phyloP scores from a whole-genome alignment of 441 rosid species.

The Hura crepitans region DNA sequence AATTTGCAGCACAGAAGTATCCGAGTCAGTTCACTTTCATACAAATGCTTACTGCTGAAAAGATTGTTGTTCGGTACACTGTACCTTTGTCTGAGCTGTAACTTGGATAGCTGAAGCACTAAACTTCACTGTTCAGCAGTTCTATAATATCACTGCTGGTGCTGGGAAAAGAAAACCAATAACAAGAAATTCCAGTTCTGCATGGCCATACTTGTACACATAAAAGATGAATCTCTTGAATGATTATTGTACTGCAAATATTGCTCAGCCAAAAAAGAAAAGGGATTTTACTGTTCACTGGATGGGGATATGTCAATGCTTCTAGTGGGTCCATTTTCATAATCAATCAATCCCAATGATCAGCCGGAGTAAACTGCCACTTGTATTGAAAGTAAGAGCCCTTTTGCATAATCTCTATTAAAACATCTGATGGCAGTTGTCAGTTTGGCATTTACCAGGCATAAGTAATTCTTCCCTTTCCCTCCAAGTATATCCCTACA shows the following conservation, averaged over 20 bases:
- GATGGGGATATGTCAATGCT: slow-evolving; percentile 14
- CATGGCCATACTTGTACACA: slow-evolving; percentile 10
- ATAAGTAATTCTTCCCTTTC: background rate
- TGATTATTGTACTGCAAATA: slow-evolving; percentile 10
- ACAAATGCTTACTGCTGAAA: slow-evolving; percentile 3
- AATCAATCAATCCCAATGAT: background rate
- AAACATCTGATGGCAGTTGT: background rate
- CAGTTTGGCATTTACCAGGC: background rate
- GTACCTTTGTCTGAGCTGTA: background rate
- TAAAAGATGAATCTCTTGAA: slow-evolving; percentile 1
- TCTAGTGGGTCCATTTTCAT: slow-evolving; percentile 7
- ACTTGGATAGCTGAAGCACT: background rate
- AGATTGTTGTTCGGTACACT: background rate
- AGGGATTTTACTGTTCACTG: slow-evolving; percentile 9
- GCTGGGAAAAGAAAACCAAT: slow-evolving; percentile 4
- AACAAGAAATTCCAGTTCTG: slow-evolving; percentile 17
- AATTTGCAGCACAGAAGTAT: background rate
- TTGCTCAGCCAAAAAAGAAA: background rate
- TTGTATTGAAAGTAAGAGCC: background rate
- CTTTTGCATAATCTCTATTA: background rate
- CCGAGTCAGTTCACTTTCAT: background rate
- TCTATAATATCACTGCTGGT: background rate
- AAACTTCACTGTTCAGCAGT: background rate
- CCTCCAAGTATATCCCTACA: background rate
- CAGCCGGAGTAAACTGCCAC: background rate